These are phyloP conservation scores for Spergularia marina DNA, from an alignment of 148 eudicot species.

Conservation along the genomic window DNA sequence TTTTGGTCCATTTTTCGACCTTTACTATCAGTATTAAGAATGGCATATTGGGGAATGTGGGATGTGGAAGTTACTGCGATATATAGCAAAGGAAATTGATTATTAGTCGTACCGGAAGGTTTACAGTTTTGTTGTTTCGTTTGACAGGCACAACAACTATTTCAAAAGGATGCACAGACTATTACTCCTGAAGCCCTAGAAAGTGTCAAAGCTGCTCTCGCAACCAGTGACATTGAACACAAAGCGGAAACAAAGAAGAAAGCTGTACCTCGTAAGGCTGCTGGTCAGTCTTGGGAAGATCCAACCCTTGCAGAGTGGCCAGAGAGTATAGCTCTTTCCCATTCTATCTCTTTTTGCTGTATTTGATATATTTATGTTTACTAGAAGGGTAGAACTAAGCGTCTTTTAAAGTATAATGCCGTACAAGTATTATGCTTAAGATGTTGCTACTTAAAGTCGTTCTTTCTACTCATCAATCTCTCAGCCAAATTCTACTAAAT, in stretches of 20 bases:
- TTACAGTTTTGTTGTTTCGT: slow-evolving; percentile 1
- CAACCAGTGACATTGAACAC: slow-evolving; percentile 85
- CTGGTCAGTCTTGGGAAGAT: slow-evolving; percentile 96
- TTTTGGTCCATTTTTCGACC: too few relatives aligned
- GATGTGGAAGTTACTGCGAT: not conserved
- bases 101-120: not conserved
- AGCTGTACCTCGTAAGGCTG: slow-evolving; percentile 89
- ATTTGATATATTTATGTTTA: not conserved
- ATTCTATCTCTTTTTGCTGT: not conserved
- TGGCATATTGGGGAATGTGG: not conserved
- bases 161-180: slow-evolving; percentile 89
- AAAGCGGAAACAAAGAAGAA: slow-evolving; percentile 91
- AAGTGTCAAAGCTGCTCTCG: slow-evolving; percentile 96
- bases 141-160: slow-evolving; percentile 83
- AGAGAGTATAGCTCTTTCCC: slow-evolving; percentile 55
- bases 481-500: too few relatives aligned
- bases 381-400: not conserved
- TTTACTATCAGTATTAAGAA: too few relatives aligned
- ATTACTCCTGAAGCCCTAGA: slow-evolving; percentile 91
- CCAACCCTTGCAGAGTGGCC: slow-evolving; percentile 98
- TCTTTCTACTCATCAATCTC: not conserved
- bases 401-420: not conserved
- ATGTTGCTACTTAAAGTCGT: not conserved
- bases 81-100: not conserved
- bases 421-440: not conserved